Base-by-base conservation (phyloP, 371 early-diverging fungal genomes). In the Zopfochytrium polystomum region DNA sequence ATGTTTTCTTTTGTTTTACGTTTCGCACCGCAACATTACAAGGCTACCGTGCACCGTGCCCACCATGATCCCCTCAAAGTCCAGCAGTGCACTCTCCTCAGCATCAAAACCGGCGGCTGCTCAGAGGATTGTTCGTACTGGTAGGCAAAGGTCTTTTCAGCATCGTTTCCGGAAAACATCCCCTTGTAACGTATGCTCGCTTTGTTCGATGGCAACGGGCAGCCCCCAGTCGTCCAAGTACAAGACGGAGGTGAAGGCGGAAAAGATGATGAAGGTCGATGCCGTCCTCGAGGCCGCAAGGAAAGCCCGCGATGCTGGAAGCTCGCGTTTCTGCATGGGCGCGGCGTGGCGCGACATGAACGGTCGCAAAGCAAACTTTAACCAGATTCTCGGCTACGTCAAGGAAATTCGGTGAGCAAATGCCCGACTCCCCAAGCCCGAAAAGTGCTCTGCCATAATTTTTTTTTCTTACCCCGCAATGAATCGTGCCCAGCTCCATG, bases 41-140 rank as follows among this genome's bases (percentile, higher is more conserved):
- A 90, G 89, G 85, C 89, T 55, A 81, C 82, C 58, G 87, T 88
- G 4, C 91, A 91, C 71, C 82, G 91, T 56, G 72, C 79, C 51
- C 77, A 86, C 78, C 83, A 84, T 68, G 83, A 90, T 67, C 80
- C 87, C 7, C 76, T 80, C 53, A 86, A 82, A 31, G 89, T 91
- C 18, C 91, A 91, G 67, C 90, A 89, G 65, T 88, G 88, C 74
- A 91, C 91, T 5, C 77, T 91, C 6, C 63, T 90, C 47, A 85
- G 85, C 58, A 90, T 91, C 79, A 91, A 91, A 74, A 89, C 91
- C n/a, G 91, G 91, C 63, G 91, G 91, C 6, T 91, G 91, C 70
- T 79, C 85, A 18, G 91, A 91, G 71, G 91, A 91, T 66, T 91
- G 91, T 75, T 80, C 88, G 54, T 91, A 91, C 70, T 91, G 91